Conservation (phyloP, 2,329 filamentous ascomycete species). For the Ophiostoma fasciatum region DNA sequence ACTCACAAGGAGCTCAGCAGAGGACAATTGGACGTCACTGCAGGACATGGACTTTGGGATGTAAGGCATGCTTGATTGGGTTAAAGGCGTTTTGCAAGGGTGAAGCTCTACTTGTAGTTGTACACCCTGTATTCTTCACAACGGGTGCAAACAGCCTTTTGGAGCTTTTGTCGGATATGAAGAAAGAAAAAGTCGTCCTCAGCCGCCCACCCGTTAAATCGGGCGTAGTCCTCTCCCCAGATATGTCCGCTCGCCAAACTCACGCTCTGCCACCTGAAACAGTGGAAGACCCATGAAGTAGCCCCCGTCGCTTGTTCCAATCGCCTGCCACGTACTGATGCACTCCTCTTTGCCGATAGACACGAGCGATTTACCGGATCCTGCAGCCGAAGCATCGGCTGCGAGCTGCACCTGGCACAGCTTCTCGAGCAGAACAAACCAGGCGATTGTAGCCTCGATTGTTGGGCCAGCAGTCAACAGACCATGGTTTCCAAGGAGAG, state of each 20-base stretch:
- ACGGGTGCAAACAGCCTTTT: too few species aligned
- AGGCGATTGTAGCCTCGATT: slow-evolving; percentile 37
- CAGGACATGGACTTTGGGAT: slow-evolving; percentile 1
- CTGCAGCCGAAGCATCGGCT: slow-evolving; percentile 44
- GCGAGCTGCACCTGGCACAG: slow-evolving; percentile 34
- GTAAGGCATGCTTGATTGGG: too few species aligned
- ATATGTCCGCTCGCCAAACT: slow-evolving; percentile 15
- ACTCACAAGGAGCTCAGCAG: not conserved
- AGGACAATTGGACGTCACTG: not conserved
- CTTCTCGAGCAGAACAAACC: slow-evolving; percentile 37
- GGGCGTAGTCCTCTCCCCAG: slow-evolving; percentile 14
- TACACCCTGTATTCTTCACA: too few species aligned
- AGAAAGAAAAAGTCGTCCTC: too few species aligned
- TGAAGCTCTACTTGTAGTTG: too few species aligned
- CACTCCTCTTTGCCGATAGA: slow-evolving; percentile 14
- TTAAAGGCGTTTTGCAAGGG: too few species aligned
- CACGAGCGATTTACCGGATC: slow-evolving; percentile 31
- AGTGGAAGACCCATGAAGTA: slow-evolving; percentile 15
- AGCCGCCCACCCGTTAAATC: too few species aligned
- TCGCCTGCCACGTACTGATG: slow-evolving; percentile 11
- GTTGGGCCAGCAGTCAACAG: slow-evolving; percentile 33
- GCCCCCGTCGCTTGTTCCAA: slow-evolving; percentile 11
- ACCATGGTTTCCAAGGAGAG: slow-evolving; percentile 38
- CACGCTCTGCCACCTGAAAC: slow-evolving; percentile 16
- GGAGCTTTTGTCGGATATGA: too few species aligned